A percentile compares a stretch with the other conserved stretches of the same genome.
Evolutionary conservation across 225 moss, liverwort and hornwort genomes (phyloP).

Genomic region (Marchantia paleacea): DNA sequence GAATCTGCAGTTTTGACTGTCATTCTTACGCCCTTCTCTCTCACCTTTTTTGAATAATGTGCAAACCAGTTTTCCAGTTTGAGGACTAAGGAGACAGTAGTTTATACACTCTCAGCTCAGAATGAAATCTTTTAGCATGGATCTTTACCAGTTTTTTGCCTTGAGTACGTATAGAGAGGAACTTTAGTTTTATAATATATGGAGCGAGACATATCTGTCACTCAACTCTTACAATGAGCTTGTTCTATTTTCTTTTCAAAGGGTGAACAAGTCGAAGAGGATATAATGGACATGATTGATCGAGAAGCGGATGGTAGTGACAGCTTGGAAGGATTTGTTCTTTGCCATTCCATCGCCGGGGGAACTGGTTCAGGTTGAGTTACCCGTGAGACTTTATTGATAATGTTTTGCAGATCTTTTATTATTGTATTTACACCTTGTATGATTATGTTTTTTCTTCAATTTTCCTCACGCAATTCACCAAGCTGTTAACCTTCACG

Average conservation of each 20-base stretch:
- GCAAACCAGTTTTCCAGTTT: too few relatives aligned
- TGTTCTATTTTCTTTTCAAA: neutral
- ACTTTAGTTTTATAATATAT: too few relatives aligned
- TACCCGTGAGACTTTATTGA: constrained; percentile 12
- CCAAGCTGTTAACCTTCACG: neutral
- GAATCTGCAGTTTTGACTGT: too few relatives aligned
- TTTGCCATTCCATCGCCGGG: constrained; percentile 97
- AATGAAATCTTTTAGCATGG: too few relatives aligned
- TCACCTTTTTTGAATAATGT: too few relatives aligned
- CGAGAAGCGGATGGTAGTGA: constrained; percentile 99
- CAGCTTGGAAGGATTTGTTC: constrained; percentile 97
- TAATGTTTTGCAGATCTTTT: too few relatives aligned
- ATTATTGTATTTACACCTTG: neutral
- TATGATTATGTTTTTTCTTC: neutral
- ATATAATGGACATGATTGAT: constrained; percentile 99
- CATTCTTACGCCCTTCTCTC: too few relatives aligned
- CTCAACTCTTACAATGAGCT: neutral
- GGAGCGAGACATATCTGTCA: neutral
- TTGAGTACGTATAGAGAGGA: too few relatives aligned
- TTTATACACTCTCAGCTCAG: too few relatives aligned
- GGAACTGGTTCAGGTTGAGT: constrained; percentile 93
- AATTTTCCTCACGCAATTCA: neutral
- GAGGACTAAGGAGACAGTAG: too few relatives aligned
- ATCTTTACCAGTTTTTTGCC: too few relatives aligned
- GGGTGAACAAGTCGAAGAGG: constrained; percentile 99